Percentiles rank a stretch among this genome's conserved stretches.
These are phyloP conservation scores for Eremochloa ophiuroides DNA, from an alignment of 176 grass and related monocot genomes.

Conservation along the genomic window DNA sequence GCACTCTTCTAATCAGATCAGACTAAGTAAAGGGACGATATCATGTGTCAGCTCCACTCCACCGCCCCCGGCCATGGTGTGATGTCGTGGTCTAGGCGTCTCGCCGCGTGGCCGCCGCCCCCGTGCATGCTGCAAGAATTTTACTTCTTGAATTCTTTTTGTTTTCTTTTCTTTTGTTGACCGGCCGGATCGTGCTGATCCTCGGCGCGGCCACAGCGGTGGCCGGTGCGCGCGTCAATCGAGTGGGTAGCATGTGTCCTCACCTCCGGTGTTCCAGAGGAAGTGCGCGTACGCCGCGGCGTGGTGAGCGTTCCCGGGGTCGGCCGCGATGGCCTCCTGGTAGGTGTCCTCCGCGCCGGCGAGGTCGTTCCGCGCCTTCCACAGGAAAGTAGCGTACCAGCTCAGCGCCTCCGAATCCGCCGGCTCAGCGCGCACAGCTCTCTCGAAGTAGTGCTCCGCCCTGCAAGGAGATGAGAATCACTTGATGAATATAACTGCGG, in stretches of 20 bases:
- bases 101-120: conserved; percentile 22
- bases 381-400: conserved; percentile 87
- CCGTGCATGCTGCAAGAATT: conserved; percentile 30
- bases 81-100: conserved; percentile 30
- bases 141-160: conserved; percentile 12
- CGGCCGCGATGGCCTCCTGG: conserved; percentile 67
- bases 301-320: conserved; percentile 65
- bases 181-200: neutral
- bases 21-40: conserved; percentile 16
- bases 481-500: neutral
- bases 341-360: conserved; percentile 68
- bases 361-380: conserved; percentile 63
- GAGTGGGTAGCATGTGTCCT: conserved; percentile 82
- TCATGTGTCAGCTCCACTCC: conserved; percentile 43
- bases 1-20: conserved; percentile 18
- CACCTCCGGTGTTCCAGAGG: conserved; percentile 95
- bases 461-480: conserved; percentile 22
- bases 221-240: conserved; percentile 26
- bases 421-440: conserved; percentile 49
- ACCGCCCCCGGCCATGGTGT: conserved; percentile 13
- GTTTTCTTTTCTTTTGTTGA: neutral
- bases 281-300: conserved; percentile 85
- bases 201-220: neutral
- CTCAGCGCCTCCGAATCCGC: conserved; percentile 64
- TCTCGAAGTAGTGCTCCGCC: conserved; percentile 79